Conservation (phyloP, 2,329 filamentous ascomycete species). For the Biscogniauxia sp. region DNA sequence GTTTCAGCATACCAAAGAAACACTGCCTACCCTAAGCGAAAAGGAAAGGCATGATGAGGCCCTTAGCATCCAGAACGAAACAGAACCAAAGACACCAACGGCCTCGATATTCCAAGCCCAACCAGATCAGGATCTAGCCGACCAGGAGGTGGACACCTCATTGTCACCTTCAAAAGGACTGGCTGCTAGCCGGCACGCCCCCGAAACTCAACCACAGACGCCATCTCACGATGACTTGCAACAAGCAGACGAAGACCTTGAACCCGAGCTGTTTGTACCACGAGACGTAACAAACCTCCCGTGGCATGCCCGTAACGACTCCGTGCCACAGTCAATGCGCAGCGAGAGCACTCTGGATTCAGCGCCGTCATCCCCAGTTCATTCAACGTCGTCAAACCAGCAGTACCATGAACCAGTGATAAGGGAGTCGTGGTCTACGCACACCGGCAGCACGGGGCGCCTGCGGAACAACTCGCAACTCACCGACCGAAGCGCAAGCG, state of each 20-base stretch:
- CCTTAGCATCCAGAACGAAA: not conserved
- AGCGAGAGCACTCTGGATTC: slow-evolving; percentile 38
- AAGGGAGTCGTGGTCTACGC: slow-evolving; percentile 32
- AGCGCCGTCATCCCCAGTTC: slow-evolving; percentile 31
- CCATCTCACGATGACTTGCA: not conserved
- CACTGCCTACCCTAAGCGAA: not conserved
- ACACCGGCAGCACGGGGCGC: slow-evolving; percentile 11
- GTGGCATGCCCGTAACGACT: slow-evolving; percentile 32
- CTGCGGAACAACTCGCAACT: slow-evolving; percentile 25
- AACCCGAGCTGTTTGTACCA: slow-evolving; percentile 21
- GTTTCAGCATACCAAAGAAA: not conserved
- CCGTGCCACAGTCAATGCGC: slow-evolving; percentile 34
- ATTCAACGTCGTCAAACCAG: slow-evolving; percentile 22
- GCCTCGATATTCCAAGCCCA: not conserved
- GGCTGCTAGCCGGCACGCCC: slow-evolving; percentile 4
- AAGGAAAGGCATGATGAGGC: not conserved
- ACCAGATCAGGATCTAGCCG: not conserved
- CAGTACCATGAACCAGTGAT: slow-evolving; percentile 35
- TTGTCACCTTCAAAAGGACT: not conserved
- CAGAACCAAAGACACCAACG: not conserved
- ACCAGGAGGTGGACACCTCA: not conserved
- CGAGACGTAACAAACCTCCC: slow-evolving; percentile 34
- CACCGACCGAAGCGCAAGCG: slow-evolving; percentile 13
- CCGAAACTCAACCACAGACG: not conserved
- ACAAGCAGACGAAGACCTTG: slow-evolving; percentile 8